These are phyloP conservation scores for Dichotomocladium elegans DNA, from an alignment of 371 early-diverging fungal genomes.

Conservation along the genomic window DNA sequence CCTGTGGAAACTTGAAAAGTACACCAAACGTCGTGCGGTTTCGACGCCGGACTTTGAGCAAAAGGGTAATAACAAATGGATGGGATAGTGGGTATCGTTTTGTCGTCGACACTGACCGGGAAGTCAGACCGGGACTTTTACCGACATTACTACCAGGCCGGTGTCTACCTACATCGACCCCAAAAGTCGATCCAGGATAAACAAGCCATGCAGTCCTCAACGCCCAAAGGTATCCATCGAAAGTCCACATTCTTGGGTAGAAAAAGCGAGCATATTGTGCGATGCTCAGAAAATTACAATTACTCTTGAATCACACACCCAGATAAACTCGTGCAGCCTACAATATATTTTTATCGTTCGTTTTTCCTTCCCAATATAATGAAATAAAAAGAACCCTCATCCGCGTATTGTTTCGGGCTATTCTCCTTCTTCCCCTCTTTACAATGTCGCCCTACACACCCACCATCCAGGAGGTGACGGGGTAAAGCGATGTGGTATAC, in stretches of 20 bases:
- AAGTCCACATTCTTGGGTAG: conserved; percentile 8
- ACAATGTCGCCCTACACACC: no score
- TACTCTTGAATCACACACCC: conserved; percentile 2
- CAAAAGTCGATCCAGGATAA: no score
- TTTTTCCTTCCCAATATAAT: no score
- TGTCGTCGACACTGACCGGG: not conserved
- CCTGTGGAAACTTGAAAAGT: conserved; percentile 52
- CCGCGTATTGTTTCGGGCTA: no score
- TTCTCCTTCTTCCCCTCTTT: no score
- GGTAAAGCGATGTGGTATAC: no score
- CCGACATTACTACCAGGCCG: conserved; percentile 53
- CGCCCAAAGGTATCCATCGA: not conserved
- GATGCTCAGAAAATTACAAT: conserved; percentile 14
- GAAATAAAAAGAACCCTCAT: no score
- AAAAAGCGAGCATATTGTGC: conserved; percentile 13
- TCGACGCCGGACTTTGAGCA: conserved; percentile 49
- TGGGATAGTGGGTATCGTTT: not conserved
- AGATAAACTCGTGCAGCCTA: no score
- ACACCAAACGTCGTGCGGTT: conserved; percentile 45
- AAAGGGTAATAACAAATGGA: conserved; percentile 25
- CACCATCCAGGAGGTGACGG: no score
- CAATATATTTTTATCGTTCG: no score
- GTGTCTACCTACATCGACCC: conserved; percentile 48
- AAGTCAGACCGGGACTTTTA: conserved; percentile 49
- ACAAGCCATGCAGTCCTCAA: not conserved